Evolutionary conservation across 441 rosid species (phyloP).

Genomic region (Pelargonium cotyledonis): DNA sequence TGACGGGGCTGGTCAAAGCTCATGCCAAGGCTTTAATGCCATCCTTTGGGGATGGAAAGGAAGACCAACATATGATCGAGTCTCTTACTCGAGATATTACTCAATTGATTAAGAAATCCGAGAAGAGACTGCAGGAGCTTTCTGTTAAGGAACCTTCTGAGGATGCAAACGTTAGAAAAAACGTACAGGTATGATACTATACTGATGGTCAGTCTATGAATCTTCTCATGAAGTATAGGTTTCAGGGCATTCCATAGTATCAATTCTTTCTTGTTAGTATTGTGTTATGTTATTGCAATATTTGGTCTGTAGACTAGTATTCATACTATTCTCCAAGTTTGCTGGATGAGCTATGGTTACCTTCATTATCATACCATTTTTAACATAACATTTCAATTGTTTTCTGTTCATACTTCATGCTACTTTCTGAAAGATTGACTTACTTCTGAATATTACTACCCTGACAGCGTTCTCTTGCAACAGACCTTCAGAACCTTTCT

Average conservation of each 20-base stretch:
- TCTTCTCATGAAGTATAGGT: neutral
- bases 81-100: slow-evolving; percentile 2
- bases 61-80: slow-evolving; percentile 7
- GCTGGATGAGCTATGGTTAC: neutral
- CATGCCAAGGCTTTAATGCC: slow-evolving; percentile 8
- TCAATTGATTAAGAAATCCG: neutral
- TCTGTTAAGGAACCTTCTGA: neutral
- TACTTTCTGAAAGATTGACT: slow-evolving; percentile 4
- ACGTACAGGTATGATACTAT: neutral
- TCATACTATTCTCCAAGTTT: neutral
- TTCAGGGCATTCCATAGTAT: neutral
- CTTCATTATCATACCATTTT: neutral
- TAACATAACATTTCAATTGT: slow-evolving; percentile 3
- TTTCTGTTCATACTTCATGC: neutral
- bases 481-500: slow-evolving; percentile 8
- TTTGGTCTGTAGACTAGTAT: neutral
- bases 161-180: neutral
- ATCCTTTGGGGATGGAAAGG: slow-evolving; percentile 1
- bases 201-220: neutral
- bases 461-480: slow-evolving; percentile 9
- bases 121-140: slow-evolving; percentile 7
- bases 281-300: neutral
- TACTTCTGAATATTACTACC: neutral
- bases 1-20: slow-evolving; percentile 1
- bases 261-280: neutral